These are phyloP conservation scores for Aureobasidium leucospermi DNA, from an alignment of 2,329 filamentous ascomycete genomes.

Conservation along the genomic window DNA sequence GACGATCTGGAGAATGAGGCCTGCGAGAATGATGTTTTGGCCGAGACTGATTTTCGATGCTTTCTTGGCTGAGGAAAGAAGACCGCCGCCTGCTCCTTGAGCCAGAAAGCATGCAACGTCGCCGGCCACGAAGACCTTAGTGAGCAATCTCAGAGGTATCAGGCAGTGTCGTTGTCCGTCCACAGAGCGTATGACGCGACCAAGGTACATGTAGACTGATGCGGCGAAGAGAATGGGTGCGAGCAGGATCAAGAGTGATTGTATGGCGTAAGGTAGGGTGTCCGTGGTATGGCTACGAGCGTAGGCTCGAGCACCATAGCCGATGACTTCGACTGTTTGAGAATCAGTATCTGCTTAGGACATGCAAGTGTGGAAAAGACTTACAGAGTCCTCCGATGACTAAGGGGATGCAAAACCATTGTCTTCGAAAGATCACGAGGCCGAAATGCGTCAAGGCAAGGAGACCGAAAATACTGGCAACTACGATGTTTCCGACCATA, in stretches of 20 bases:
- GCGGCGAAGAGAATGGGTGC: constrained; percentile 43
- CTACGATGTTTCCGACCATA: neutral
- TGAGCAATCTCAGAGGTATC: constrained; percentile 41
- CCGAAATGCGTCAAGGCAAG: neutral
- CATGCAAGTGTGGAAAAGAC: neutral
- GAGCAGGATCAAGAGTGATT: constrained; percentile 39
- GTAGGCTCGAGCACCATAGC: neutral
- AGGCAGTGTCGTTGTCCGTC: constrained; percentile 36
- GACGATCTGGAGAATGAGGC: constrained; percentile 50
- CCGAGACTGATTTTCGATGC: constrained; percentile 29
- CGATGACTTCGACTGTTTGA: neutral
- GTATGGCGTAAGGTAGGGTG: constrained; percentile 29
- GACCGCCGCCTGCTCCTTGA: constrained; percentile 42
- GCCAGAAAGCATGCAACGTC: constrained; percentile 48
- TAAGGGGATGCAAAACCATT: neutral
- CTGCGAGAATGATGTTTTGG: constrained; percentile 48
- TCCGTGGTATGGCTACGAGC: neutral
- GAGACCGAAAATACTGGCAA: neutral
- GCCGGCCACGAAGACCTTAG: constrained; percentile 48
- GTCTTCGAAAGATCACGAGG: neutral
- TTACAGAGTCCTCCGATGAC: neutral
- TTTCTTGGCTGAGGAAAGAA: constrained; percentile 21
- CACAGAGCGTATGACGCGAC: constrained; percentile 36
- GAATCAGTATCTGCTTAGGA: neutral
- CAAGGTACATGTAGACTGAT: constrained; percentile 45